A percentile compares a stretch with the other conserved stretches of the same genome.
Evolutionary conservation across 805 yeast genomes (phyloP).

Genomic region (Zygotorulaspora sp.): DNA sequence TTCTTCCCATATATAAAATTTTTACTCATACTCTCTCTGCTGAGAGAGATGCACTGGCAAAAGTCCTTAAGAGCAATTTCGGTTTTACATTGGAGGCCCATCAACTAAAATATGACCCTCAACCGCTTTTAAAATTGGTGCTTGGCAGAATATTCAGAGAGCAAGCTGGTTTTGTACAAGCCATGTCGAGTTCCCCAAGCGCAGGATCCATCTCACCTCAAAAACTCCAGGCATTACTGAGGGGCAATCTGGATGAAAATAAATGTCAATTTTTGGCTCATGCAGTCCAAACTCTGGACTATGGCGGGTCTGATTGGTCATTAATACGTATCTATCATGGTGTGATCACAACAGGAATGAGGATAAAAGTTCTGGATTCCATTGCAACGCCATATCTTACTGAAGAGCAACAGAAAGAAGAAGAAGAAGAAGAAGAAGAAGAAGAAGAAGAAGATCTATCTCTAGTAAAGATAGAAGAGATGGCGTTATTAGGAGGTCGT

Average conservation of each 20-base stretch:
- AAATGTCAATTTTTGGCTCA: conserved; percentile 38
- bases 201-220: conserved; percentile 34
- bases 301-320: conserved; percentile 50
- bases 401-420: conserved; percentile 24
- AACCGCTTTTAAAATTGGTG: conserved; percentile 51
- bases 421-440: conserved; percentile 35
- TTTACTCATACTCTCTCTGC: conserved; percentile 55
- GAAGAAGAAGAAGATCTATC: conserved; percentile 33
- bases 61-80: conserved; percentile 46
- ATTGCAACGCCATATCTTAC: conserved; percentile 1
- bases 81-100: conserved; percentile 41
- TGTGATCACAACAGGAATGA: conserved; percentile 42
- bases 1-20: conserved; percentile 78
- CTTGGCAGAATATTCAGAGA: conserved; percentile 51
- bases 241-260: conserved; percentile 2
- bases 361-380: conserved; percentile 50
- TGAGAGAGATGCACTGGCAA: conserved; percentile 41
- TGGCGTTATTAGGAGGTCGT: conserved; percentile 64
- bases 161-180: conserved; percentile 50
- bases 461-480: conserved; percentile 38
- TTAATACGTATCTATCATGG: conserved; percentile 65
- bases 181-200: conserved; percentile 19
- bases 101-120: conserved; percentile 50
- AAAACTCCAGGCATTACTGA: conserved; percentile 16
- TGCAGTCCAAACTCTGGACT: conserved; percentile 54